Conservation (phyloP, 352 stramenopile species). For the Globisporangium okanoganense region DNA sequence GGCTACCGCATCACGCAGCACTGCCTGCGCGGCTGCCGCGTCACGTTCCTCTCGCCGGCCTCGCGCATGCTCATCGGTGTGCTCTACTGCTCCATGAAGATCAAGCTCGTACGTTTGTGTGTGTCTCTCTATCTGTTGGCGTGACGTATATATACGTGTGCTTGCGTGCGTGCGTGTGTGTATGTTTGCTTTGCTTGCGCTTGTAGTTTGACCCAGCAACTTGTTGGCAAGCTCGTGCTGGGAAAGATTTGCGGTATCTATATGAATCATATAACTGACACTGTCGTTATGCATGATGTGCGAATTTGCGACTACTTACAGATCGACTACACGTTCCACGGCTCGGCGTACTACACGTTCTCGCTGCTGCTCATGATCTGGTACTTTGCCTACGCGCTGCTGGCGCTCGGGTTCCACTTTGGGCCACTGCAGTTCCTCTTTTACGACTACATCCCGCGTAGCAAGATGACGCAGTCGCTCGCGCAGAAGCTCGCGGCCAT, state of each 20-base stretch:
- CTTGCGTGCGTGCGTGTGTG: background rate
- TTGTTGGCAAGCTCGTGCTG: background rate
- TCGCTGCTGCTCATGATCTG: constrained; percentile 60
- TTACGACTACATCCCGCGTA: constrained; percentile 58
- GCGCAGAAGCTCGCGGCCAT: constrained; percentile 36
- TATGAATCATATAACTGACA: background rate
- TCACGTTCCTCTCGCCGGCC: constrained; percentile 56
- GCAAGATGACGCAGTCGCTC: constrained; percentile 49
- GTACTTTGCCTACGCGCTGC: constrained; percentile 60
- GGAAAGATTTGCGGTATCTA: background rate
- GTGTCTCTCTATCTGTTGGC: background rate
- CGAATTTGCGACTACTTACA: constrained; percentile 14
- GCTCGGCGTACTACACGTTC: constrained; percentile 59
- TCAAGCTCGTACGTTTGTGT: constrained; percentile 43
- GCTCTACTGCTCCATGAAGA: constrained; percentile 74
- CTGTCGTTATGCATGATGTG: background rate
- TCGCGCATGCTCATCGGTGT: constrained; percentile 68
- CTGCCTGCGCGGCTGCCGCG: constrained; percentile 60
- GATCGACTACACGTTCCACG: constrained; percentile 82
- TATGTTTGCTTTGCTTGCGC: constrained; percentile 3
- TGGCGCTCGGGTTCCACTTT: constrained; percentile 78
- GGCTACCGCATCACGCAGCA: constrained; percentile 81
- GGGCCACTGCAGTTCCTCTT: constrained; percentile 78
- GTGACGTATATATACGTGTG: background rate
- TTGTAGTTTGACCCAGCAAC: too few species aligned